Base-by-base conservation (phyloP, 2,329 filamentous ascomycete species). In the Westerdykella ornata region DNA sequence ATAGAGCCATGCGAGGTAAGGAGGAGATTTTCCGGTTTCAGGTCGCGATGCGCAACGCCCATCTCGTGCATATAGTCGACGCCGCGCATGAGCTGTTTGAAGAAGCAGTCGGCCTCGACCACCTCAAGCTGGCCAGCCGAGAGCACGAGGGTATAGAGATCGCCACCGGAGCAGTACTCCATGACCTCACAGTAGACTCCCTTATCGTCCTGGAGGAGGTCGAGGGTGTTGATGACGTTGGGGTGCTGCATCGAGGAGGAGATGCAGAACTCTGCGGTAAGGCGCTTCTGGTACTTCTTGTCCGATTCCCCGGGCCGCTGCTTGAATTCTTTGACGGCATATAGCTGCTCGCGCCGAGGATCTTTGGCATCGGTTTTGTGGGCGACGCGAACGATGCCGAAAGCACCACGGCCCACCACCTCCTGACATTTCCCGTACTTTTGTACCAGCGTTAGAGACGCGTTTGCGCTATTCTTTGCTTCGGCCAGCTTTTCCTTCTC, bases 31-130 rank as follows among this genome's bases (percentile, higher is more conserved):
- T 98, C 92, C 0, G 92, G 92, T 68, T 98, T 98, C 35, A 98
- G 72, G 59, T 98, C 92, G 47, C 92, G 85, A 65, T 98, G 92
- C 11, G 92, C 90, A 18, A 98, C 92, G 42, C 92, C 92, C 92
- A 97, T 98, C 63, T 97, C 90, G 68, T 98, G 92, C 73, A 98
- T 88, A 66, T 98, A 98, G 68, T 97, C 90, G 39, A 98, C 92
- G 47, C 92, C 92, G 43, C 92, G 86, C 90, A 98, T 97, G 68
- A 97, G 82, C 68, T 98, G 92, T 71, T 97, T 95, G 75, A 98
- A 98, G 67, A 92, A 94, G 69, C 92, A 98, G 65, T 98, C 92
- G 45, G 92, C 90, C 68, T 98, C 92, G 46, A 81, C 75, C 20
- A 94, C 87, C 64, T 92, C 89, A 15, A 98, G 81, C 67, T 95